Base-by-base conservation (phyloP, 768 basidiomycete genomes). In the Xanthoconium purpureum region DNA sequence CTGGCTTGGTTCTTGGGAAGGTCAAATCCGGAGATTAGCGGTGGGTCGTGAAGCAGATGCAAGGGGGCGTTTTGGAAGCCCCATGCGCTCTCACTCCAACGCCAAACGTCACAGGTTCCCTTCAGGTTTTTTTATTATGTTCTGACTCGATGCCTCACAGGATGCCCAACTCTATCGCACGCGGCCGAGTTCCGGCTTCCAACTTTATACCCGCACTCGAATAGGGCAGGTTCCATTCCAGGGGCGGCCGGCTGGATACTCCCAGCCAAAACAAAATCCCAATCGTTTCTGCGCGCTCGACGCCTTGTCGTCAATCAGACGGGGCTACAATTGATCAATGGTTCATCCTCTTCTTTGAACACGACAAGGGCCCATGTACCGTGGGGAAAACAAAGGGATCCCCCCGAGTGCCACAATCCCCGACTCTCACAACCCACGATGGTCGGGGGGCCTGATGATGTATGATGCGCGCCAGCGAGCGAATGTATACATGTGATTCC, bases 141-240 rank as follows among this genome's bases (percentile, higher is more conserved):
- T 32, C 35, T 51, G 47, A 40, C 52, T 51, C 12, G 54, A 54
- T 47, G 9, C 35, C 57, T 56, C 52, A 55, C 54, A 50, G 38
- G 39, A 43, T n/a, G 43, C 32, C 5, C 32, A 58, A 62, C 62
- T 62, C 58, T 56, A 62, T 63, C 48, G 64, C 61, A 60, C 54
- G 54, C 39, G 47, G 39, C 24, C 47, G 38, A 28, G 30, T 20
- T 28, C 12, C 24, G 30, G 42, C 42, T 43, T 35, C 42, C 51
- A 30, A 44, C 44, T 3, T 15, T 28, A n/a, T 33, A 36, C 55
- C 50, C 52, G 55, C 59, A 45, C 50, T n/a, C 17, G 28, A 43
- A 44, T 32, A 10, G 8, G 42, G 47, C 40, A 20, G 18, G 29
- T 29, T 15, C 3, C 18, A 8, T 10, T 7, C 18, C 30, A 44